These are phyloP conservation scores for Lactarius hatsudake DNA, from an alignment of 768 basidiomycete species.

Conservation along the genomic window DNA sequence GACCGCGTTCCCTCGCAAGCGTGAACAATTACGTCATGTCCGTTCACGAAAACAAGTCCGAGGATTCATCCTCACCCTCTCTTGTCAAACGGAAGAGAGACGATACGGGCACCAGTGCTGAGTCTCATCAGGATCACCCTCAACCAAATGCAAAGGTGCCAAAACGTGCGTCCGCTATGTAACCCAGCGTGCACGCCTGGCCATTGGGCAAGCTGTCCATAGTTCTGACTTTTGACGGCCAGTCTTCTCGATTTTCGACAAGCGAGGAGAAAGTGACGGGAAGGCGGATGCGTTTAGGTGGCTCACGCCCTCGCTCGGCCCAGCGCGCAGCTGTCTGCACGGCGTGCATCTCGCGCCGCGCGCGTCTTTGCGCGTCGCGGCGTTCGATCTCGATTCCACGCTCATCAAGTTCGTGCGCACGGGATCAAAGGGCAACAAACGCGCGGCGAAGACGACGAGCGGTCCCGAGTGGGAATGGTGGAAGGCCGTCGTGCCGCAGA, in stretches of 20 bases:
- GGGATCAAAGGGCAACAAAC: slow-evolving; percentile 19
- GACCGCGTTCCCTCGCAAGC: neutral
- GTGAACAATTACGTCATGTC: slow-evolving; percentile 9
- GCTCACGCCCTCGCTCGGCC: slow-evolving; percentile 35
- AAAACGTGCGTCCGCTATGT: slow-evolving; percentile 13
- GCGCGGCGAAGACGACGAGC: slow-evolving; percentile 35
- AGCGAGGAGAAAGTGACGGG: slow-evolving; percentile 8
- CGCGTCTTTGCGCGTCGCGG: slow-evolving; percentile 58
- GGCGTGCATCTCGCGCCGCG: slow-evolving; percentile 41
- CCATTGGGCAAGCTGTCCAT: neutral
- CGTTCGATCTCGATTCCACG: slow-evolving; percentile 87
- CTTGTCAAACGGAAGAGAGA: slow-evolving; percentile 11
- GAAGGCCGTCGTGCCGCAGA: slow-evolving; percentile 57
- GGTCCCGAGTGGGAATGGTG: slow-evolving; percentile 72
- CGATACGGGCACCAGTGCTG: neutral
- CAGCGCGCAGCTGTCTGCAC: slow-evolving; percentile 37
- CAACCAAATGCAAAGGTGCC: slow-evolving; percentile 4
- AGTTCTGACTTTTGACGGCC: neutral
- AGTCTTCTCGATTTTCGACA: slow-evolving; percentile 35
- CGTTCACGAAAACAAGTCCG: neutral
- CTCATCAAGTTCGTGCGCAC: slow-evolving; percentile 59
- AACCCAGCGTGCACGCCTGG: neutral
- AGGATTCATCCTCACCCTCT: neutral
- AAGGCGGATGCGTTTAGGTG: slow-evolving; percentile 31
- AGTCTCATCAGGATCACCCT: neutral